Conservation (phyloP, 768 basidiomycete genomes). For the Pleurotus cornucopiae region DNA sequence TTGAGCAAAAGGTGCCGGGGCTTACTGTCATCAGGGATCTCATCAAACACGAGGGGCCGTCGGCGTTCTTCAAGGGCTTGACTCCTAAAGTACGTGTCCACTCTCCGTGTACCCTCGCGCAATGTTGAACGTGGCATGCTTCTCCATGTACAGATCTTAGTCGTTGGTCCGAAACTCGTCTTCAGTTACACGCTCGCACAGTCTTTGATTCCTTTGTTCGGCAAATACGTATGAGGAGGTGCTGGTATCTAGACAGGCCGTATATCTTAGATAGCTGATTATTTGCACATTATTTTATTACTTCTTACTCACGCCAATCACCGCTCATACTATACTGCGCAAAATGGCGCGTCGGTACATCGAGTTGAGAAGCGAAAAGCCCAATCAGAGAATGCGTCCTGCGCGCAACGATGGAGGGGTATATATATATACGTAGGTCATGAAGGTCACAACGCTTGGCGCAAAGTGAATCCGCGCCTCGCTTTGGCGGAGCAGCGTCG, state of each 20-base stretch:
- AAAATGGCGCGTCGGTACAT: too few relatives aligned
- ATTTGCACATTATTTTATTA: slow-evolving; percentile 2
- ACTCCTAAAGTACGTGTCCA: slow-evolving; percentile 77
- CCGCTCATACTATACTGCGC: not conserved
- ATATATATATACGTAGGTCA: too few relatives aligned
- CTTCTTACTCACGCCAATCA: not conserved
- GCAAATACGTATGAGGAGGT: slow-evolving; percentile 64
- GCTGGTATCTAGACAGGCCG: not conserved
- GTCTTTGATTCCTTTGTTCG: slow-evolving; percentile 89
- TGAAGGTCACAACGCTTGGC: too few relatives aligned
- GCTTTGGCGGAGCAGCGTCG: not conserved
- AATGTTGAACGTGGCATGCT: too few relatives aligned
- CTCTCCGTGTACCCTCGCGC: too few relatives aligned
- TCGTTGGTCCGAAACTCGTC: slow-evolving; percentile 96
- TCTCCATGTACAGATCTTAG: slow-evolving; percentile 62
- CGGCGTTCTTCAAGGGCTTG: slow-evolving; percentile 93
- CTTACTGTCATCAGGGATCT: slow-evolving; percentile 80
- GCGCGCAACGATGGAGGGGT: too few relatives aligned
- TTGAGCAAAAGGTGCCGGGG: slow-evolving; percentile 80
- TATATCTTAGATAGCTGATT: not conserved
- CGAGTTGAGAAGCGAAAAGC: not conserved
- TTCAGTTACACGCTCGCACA: slow-evolving; percentile 98
- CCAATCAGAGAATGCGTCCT: too few relatives aligned
- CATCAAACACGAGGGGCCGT: slow-evolving; percentile 77
- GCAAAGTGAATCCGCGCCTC: too few relatives aligned